These are phyloP conservation scores for Neurospora tetrasperma DNA, from an alignment of 495 filamentous ascomycete species.

Conservation along the genomic window DNA sequence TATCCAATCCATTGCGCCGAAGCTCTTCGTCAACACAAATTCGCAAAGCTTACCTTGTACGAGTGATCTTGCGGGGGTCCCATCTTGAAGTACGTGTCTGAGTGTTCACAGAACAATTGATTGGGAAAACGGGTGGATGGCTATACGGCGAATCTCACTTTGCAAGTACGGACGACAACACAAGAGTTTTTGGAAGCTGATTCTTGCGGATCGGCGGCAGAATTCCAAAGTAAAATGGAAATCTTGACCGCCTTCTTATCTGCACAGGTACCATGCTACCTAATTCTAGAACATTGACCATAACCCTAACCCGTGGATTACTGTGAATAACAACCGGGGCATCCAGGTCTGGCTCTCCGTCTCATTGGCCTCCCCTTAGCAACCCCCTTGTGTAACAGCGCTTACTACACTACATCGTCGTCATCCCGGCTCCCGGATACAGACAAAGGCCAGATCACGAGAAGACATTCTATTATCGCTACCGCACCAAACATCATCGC, in stretches of 20 bases:
- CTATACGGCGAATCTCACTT: not conserved
- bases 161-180: not conserved
- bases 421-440: not conserved
- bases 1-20: not conserved
- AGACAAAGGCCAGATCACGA: not conserved
- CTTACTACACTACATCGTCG: not conserved
- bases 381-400: not conserved
- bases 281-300: not conserved
- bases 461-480: not conserved
- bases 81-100: not conserved
- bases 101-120: not conserved
- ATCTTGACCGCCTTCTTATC: not conserved
- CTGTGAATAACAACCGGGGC: not conserved
- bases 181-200: not conserved
- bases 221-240: not conserved
- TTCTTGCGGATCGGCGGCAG: not conserved
- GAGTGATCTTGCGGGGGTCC: not conserved
- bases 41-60: not conserved
- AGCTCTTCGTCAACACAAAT: not conserved
- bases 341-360: not conserved
- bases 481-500: not conserved
- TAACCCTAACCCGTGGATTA: not conserved
- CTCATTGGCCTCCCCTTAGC: not conserved
- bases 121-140: not conserved
- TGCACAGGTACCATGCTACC: not conserved